Evolutionary conservation across 495 filamentous ascomycete species (phyloP).

Genomic region (Pseudoneurospora amorphoporcata): DNA sequence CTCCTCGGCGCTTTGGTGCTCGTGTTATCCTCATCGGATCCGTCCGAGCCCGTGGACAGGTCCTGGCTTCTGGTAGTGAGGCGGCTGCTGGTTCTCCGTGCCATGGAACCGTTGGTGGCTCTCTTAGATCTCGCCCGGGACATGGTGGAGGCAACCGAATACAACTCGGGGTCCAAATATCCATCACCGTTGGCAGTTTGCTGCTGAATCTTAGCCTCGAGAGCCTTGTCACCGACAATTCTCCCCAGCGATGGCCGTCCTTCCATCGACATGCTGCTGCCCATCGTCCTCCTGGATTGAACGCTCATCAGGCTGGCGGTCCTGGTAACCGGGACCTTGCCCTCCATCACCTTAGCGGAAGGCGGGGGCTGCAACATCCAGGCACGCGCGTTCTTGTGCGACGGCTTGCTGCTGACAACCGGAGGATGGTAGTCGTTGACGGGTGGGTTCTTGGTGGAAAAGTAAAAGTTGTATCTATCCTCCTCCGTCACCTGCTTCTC

Average conservation of each 20-base stretch:
- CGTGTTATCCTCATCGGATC: conserved; percentile 14
- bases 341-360: conserved; percentile 74
- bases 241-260: conserved; percentile 12
- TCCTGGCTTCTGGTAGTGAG: conserved; percentile 22
- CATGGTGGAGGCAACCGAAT: conserved; percentile 10
- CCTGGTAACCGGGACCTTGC: conserved; percentile 52
- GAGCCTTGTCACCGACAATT: conserved; percentile 25
- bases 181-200: conserved; percentile 18
- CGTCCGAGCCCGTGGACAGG: conserved; percentile 28
- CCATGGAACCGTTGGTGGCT: conserved; percentile 15
- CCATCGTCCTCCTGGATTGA: conserved; percentile 16
- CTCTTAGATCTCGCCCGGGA: conserved; percentile 16
- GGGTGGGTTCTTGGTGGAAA: conserved; percentile 58
- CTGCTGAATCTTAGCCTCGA: conserved; percentile 27
- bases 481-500: conserved; percentile 33
- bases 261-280: not conserved
- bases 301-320: conserved; percentile 34
- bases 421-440: conserved; percentile 83
- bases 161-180: conserved; percentile 17
- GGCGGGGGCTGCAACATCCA: conserved; percentile 94
- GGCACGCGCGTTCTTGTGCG: conserved; percentile 53
- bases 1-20: not conserved
- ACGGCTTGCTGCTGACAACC: conserved; percentile 64
- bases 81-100: conserved; percentile 19
- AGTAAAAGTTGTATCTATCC: conserved; percentile 45